A percentile compares a stretch with the other conserved stretches of the same genome.
These are phyloP conservation scores for Tricholoma furcatifolium DNA, from an alignment of 768 basidiomycete genomes.

Conservation along the genomic window DNA sequence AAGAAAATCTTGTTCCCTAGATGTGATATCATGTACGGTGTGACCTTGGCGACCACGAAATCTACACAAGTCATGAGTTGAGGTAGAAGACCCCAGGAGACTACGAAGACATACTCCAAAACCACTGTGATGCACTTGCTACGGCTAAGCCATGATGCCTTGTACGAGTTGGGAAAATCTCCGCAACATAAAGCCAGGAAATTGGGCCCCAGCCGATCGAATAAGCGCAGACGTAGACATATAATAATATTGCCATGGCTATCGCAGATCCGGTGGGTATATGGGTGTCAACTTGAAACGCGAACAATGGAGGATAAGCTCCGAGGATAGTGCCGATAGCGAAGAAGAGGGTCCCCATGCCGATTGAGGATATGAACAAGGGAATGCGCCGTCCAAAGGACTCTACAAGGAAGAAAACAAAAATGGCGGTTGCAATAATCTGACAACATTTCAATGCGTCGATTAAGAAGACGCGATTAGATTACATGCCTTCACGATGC, in stretches of 20 bases:
- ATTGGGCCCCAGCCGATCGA: conserved; percentile 79
- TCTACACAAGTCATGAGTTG: conserved; percentile 34
- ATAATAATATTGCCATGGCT: conserved; percentile 84
- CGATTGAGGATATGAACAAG: conserved; percentile 69
- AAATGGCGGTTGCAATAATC: conserved; percentile 59
- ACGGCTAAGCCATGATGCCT: conserved; percentile 77
- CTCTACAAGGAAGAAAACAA: conserved; percentile 67
- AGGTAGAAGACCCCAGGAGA: conserved; percentile 16
- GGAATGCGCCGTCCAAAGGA: conserved; percentile 64
- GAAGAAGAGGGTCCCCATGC: conserved; percentile 80
- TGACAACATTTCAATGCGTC: conserved; percentile 29
- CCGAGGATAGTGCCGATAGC: conserved; percentile 84
- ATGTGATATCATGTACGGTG: conserved; percentile 58
- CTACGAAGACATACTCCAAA: conserved; percentile 53
- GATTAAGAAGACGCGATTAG: background rate
- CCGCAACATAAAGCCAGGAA: conserved; percentile 65
- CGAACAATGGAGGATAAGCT: conserved; percentile 58
- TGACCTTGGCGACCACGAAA: conserved; percentile 71
- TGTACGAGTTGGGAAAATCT: conserved; percentile 86
- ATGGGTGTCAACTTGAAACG: conserved; percentile 28
- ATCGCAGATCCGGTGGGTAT: conserved; percentile 61
- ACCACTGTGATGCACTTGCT: conserved; percentile 79
- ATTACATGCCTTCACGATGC: conserved; percentile 14
- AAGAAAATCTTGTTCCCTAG: conserved; percentile 77
- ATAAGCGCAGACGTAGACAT: conserved; percentile 85